Conservation (phyloP, 306 rosid species). For the Fragaria iinumae region DNA sequence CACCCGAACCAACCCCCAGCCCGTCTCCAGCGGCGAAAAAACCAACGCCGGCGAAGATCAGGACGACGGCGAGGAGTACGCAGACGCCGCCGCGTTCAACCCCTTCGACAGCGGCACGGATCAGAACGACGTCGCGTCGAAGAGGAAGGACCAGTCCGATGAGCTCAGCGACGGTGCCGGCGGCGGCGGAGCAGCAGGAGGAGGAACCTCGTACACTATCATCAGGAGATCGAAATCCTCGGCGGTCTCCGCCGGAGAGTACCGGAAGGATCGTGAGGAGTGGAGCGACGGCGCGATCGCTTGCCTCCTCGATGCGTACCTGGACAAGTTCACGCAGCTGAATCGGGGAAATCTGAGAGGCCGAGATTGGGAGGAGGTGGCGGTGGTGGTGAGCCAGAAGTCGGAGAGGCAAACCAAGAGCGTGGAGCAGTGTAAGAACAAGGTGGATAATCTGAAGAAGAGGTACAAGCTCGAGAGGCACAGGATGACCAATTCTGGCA, state of each 20-base stretch:
- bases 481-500: conserved; percentile 73
- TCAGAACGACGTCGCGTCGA: conserved; percentile 44
- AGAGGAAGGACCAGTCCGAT: conserved; percentile 61
- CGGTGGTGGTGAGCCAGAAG: conserved; percentile 68
- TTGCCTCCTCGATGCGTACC: conserved; percentile 80
- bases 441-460: conserved; percentile 90
- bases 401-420: conserved; percentile 81
- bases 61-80: conserved; percentile 50
- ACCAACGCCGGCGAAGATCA: conserved; percentile 35
- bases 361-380: conserved; percentile 97
- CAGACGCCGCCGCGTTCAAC: conserved; percentile 34
- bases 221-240: conserved; percentile 43
- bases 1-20: conserved; percentile 37
- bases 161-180: conserved; percentile 50
- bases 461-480: conserved; percentile 88
- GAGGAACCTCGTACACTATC: conserved; percentile 42
- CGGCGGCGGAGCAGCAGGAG: conserved; percentile 32
- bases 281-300: conserved; percentile 94
- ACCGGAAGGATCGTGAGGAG: conserved; percentile 92
- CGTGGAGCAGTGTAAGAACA: conserved; percentile 96
- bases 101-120: conserved; percentile 55
- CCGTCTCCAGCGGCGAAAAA: conserved; percentile 15
- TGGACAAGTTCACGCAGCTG: conserved; percentile 90
- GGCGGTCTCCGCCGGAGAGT: conserved; percentile 47
- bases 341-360: conserved; percentile 91